These are phyloP conservation scores for Mangifera indica DNA, from an alignment of 345 rosid species.

Conservation along the genomic window DNA sequence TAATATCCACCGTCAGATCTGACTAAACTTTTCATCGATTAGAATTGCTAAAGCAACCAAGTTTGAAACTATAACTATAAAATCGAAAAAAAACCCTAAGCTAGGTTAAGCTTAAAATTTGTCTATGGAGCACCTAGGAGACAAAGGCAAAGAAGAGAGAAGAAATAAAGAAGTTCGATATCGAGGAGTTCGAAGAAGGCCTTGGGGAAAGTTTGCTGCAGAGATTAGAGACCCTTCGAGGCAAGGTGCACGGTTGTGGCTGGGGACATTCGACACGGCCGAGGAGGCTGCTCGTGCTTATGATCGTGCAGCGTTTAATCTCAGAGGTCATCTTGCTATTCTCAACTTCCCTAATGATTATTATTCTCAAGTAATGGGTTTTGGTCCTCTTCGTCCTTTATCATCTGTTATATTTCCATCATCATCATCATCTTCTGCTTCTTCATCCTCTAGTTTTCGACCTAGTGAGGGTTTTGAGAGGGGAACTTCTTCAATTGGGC, in stretches of 20 bases:
- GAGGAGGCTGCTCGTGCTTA: conserved; percentile 93
- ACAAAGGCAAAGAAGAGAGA: conserved; percentile 28
- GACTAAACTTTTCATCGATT: not conserved
- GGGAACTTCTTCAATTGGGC: conserved; percentile 33
- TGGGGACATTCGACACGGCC: conserved; percentile 82
- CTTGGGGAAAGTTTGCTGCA: conserved; percentile 91
- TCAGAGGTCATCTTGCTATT: conserved; percentile 75
- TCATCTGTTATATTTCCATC: conserved; percentile 25
- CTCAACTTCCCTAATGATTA: conserved; percentile 85
- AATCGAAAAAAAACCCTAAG: no score
- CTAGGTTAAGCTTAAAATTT: no score
- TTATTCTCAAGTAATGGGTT: conserved; percentile 32
- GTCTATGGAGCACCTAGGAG: conserved; percentile 13
- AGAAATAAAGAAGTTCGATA: conserved; percentile 35
- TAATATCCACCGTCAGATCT: not conserved
- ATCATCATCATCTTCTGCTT: conserved; percentile 32
- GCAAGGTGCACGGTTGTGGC: conserved; percentile 75
- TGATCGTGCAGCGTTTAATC: conserved; percentile 71
- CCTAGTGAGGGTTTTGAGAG: conserved; percentile 6
- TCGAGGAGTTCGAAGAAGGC: conserved; percentile 77
- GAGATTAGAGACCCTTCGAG: conserved; percentile 77
- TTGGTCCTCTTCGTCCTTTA: conserved; percentile 25
- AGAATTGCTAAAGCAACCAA: not conserved
- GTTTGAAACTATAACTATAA: not conserved
- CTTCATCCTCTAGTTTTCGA: conserved; percentile 28